Conservation (phyloP, 345 rosid genomes). For the Dovyalis caffra region DNA sequence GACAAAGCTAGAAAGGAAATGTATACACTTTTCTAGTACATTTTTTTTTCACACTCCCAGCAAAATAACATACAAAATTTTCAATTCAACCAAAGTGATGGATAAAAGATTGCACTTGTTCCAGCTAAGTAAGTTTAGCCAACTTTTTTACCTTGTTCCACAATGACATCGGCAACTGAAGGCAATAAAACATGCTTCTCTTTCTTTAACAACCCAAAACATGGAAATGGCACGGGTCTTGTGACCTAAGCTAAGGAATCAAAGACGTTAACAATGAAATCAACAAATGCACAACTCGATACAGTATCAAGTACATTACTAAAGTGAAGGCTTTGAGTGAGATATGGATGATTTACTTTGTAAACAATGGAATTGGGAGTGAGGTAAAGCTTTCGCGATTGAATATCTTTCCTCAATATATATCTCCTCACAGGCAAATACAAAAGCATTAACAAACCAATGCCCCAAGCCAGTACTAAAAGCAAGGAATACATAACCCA, state of each 20-base stretch:
- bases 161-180: slow-evolving; percentile 57
- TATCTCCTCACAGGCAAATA: slow-evolving; percentile 61
- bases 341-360: slow-evolving; percentile 35
- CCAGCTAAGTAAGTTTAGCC: too few species aligned
- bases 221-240: slow-evolving; percentile 60
- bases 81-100: not conserved
- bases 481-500: slow-evolving; percentile 64
- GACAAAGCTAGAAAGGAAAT: not conserved
- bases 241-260: slow-evolving; percentile 39
- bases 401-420: slow-evolving; percentile 53
- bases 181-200: slow-evolving; percentile 68
- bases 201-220: slow-evolving; percentile 61
- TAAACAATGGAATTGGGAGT: slow-evolving; percentile 60
- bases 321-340: not conserved
- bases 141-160: slow-evolving; percentile 54
- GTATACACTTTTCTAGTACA: not conserved
- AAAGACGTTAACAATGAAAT: not conserved
- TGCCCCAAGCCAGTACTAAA: slow-evolving; percentile 57
- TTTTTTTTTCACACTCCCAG: not conserved
- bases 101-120: not conserved
- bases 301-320: not conserved
- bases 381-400: slow-evolving; percentile 62
- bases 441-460: slow-evolving; percentile 63
- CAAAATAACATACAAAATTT: not conserved
- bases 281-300: not conserved